Evolutionary conservation across 129 eudicot genomes (phyloP), one percentile per base, ranked within the genome.

Genomic region (Centrapalus pauciflorus): DNA sequence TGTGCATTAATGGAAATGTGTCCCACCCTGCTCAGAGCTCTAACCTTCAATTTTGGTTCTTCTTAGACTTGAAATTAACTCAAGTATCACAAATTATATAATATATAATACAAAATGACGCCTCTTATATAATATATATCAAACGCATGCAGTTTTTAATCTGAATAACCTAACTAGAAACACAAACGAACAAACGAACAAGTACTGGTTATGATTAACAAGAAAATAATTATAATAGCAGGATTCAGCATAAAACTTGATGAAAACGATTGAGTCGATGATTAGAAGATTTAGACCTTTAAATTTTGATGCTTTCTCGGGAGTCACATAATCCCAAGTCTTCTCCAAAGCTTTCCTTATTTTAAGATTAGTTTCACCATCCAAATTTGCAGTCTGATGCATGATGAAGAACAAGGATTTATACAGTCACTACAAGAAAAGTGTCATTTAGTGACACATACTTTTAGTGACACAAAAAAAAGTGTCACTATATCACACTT

Each of bases 321-420:
- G 93, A 64, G 86, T 50, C 62, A 84, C 63, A 56, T 81, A 93
- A 75, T 93, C 99, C 99, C 99, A 93, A 7, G 99, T 93, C 84
- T 82, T 93, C 73, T 93, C 99, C 64, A 83, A 66, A 51, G 99
- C 99, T 82, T 93, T 93, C 77, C 99, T 78, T 66, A 93, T 93
- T 87, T 93, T 93, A 60, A 93, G 81, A 74, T 93, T 93, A 66
- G 99, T 93, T 86, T 93, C 99, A 55, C 99, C 99, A 71, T 93
- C 99, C 83, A 93, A 76, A 80, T 93, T 93, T 68, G 99, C 96
- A 60, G 99, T 93, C 99, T 93, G 81, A 59, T 14, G 59, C 49
- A 48, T 64, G 46, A 56, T 56, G 8, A 71, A 77, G 23, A 67
- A 14, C 21, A 64, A 20, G 37, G 32, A 51, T n/a, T n/a, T 27